phyloP scores from a whole-genome alignment of 345 rosid species.

The Pistacia vera region DNA sequence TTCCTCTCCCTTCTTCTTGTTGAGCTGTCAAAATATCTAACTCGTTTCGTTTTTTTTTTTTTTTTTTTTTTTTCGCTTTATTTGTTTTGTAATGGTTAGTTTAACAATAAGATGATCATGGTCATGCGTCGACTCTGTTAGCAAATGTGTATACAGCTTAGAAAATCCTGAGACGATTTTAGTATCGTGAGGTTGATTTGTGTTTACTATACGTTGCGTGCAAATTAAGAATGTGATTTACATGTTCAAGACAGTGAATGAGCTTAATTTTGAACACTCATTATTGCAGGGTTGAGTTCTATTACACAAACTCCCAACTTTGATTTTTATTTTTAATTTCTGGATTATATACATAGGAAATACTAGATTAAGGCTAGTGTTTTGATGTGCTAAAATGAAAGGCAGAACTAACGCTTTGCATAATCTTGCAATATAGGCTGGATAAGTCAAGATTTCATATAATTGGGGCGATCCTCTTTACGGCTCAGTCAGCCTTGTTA shows the following conservation, averaged over 20 bases:
- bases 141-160: too few species aligned
- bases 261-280: neutral
- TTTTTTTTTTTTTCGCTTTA: neutral
- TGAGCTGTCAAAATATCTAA: neutral
- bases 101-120: too few species aligned
- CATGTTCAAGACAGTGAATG: neutral
- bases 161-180: too few species aligned
- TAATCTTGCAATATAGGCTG: slow-evolving; percentile 30
- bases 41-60: neutral
- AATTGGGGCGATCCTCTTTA: slow-evolving; percentile 59
- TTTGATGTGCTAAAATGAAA: neutral
- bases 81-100: neutral
- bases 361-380: too few species aligned
- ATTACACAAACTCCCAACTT: neutral
- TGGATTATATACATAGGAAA: too few species aligned
- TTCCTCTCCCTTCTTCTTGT: neutral
- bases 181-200: too few species aligned
- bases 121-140: too few species aligned
- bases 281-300: neutral
- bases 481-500: slow-evolving; percentile 54
- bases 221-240: too few species aligned
- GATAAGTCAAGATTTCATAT: slow-evolving; percentile 67
- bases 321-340: neutral
- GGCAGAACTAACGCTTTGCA: neutral
- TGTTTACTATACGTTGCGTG: too few species aligned